Evolutionary conservation across 202 grass and related monocot genomes (phyloP).

Genomic region (Carex arenaria): DNA sequence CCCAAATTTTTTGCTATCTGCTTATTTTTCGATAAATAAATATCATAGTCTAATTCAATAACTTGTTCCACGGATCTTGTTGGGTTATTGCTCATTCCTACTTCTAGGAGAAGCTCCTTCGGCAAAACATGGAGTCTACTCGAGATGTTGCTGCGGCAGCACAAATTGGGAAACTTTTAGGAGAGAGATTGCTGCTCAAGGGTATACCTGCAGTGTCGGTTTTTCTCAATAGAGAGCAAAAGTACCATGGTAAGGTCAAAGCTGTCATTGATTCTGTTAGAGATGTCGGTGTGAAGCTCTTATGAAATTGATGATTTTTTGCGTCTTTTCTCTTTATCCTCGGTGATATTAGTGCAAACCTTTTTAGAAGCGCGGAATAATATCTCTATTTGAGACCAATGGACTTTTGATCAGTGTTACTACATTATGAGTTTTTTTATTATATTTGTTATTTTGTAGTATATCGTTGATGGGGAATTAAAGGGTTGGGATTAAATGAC

Average conservation of each 20-base stretch:
- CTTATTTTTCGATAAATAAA: background rate
- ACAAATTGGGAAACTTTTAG: constrained; percentile 69
- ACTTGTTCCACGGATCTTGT: background rate
- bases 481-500: background rate
- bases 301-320: constrained; percentile 23
- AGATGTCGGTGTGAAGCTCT: constrained; percentile 60
- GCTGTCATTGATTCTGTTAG: constrained; percentile 67
- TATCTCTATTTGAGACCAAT: background rate
- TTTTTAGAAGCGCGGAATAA: background rate
- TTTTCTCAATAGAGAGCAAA: constrained; percentile 62
- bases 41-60: background rate
- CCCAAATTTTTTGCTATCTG: background rate
- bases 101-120: constrained; percentile 58
- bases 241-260: constrained; percentile 82
- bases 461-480: no score
- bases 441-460: background rate
- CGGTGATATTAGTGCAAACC: background rate
- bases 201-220: constrained; percentile 67
- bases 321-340: background rate
- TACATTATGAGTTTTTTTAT: background rate
- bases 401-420: background rate
- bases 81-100: background rate
- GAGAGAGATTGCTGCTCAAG: constrained; percentile 64
- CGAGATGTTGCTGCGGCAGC: constrained; percentile 58
- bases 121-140: constrained; percentile 52